These are phyloP conservation scores for Dryadomyces quercivorus DNA, from an alignment of 2,329 filamentous ascomycete genomes.

Conservation along the genomic window DNA sequence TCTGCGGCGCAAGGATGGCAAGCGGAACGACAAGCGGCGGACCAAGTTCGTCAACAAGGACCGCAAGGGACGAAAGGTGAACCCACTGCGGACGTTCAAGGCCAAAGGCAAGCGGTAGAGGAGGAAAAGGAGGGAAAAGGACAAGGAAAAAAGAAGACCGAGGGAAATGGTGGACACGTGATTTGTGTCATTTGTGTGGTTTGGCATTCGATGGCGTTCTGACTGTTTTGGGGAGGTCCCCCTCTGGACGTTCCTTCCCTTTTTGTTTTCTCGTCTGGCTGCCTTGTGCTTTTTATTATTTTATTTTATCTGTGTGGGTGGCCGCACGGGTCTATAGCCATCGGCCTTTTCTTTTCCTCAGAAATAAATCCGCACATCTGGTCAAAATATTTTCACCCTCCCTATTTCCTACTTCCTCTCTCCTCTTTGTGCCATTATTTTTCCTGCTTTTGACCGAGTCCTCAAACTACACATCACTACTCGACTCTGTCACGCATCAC, in stretches of 20 bases:
- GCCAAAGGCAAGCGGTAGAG: slow-evolving; percentile 2
- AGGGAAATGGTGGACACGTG: not conserved
- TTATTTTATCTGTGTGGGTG: not conserved
- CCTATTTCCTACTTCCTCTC: too few species aligned
- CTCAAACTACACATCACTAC: too few species aligned
- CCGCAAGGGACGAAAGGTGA: slow-evolving; percentile 6
- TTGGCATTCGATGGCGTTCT: not conserved
- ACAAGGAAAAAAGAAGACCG: not conserved
- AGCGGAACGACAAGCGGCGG: slow-evolving; percentile 33
- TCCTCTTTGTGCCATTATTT: too few species aligned
- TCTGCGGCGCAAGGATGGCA: slow-evolving; percentile 41
- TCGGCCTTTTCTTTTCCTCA: too few species aligned
- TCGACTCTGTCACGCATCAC: too few species aligned
- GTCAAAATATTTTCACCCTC: too few species aligned
- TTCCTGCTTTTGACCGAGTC: too few species aligned
- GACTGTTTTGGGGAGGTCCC: not conserved
- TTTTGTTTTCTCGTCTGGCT: not conserved
- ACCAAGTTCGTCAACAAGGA: slow-evolving; percentile 17
- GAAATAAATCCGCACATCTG: too few species aligned
- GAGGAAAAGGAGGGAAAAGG: not conserved
- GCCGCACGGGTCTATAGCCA: too few species aligned
- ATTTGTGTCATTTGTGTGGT: not conserved
- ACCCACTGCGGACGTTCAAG: slow-evolving; percentile 12
- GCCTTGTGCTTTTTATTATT: not conserved
- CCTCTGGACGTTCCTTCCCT: not conserved